Conservation (phyloP, 805 yeast species). For the Pichia rugopelliculosa region DNA sequence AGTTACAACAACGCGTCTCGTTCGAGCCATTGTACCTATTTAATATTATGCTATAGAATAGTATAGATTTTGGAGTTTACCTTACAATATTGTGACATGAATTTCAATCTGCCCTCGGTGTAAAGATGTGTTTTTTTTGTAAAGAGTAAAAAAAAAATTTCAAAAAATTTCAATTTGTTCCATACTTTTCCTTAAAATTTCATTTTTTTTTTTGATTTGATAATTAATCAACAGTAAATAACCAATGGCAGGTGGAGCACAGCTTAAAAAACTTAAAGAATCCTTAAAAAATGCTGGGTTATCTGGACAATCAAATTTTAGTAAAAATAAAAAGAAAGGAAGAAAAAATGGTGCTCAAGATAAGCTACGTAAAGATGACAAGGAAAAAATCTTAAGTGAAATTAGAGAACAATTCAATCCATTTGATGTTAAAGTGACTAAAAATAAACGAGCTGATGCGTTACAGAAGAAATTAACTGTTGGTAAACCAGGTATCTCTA, state of each 20-base stretch:
- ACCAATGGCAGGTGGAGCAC: slow-evolving; percentile 55
- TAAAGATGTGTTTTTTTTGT: background rate
- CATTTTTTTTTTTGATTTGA: background rate
- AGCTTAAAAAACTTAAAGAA: slow-evolving; percentile 73
- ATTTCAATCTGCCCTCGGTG: background rate
- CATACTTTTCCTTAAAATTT: background rate
- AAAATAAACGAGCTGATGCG: slow-evolving; percentile 51
- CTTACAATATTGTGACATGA: background rate
- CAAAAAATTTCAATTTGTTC: background rate
- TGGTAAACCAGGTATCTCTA: slow-evolving; percentile 64
- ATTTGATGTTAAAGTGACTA: slow-evolving; percentile 70
- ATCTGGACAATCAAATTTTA: slow-evolving; percentile 69
- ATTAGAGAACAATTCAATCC: slow-evolving; percentile 86
- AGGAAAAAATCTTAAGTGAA: slow-evolving; percentile 42
- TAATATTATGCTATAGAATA: background rate
- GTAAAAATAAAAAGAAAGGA: slow-evolving; percentile 44
- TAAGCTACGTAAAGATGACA: slow-evolving; percentile 66
- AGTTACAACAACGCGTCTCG: slow-evolving; percentile 75
- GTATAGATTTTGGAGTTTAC: too few species aligned
- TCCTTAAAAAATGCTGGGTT: slow-evolving; percentile 71
- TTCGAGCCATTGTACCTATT: background rate
- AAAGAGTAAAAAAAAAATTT: background rate
- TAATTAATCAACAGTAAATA: background rate
- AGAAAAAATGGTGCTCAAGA: slow-evolving; percentile 44
- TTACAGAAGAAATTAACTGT: slow-evolving; percentile 41